A percentile compares a stretch with the other conserved stretches of the same genome.
Evolutionary conservation across 2,329 filamentous ascomycete species (phyloP).

Genomic region (Colletotrichum sp.): DNA sequence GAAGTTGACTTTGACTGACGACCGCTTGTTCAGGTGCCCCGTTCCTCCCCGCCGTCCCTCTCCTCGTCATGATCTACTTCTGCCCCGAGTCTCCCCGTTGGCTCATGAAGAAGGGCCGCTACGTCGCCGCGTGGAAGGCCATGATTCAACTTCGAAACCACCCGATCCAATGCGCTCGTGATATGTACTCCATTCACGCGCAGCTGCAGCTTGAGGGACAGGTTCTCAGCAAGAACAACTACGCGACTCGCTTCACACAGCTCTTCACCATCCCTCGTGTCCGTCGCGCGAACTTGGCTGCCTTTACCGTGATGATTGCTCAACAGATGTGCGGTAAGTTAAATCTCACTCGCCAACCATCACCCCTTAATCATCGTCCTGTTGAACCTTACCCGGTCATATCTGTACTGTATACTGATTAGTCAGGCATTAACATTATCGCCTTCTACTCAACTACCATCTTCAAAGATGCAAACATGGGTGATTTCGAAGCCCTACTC

Average conservation of each 20-base stretch:
- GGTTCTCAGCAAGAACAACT: constrained; percentile 56
- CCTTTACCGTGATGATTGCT: constrained; percentile 80
- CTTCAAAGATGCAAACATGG: constrained; percentile 63
- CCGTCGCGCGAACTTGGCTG: constrained; percentile 75
- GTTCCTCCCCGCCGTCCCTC: constrained; percentile 53
- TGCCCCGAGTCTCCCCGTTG: constrained; percentile 72
- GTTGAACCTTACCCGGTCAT: neutral
- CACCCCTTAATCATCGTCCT: neutral
- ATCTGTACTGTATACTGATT: neutral
- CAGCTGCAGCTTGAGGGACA: constrained; percentile 66
- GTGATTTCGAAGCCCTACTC: constrained; percentile 55
- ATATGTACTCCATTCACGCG: constrained; percentile 69
- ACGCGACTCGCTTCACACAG: constrained; percentile 66
- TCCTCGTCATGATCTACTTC: constrained; percentile 64
- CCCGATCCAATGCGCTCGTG: constrained; percentile 62
- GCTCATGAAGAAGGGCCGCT: constrained; percentile 70
- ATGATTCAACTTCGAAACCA: constrained; percentile 57
- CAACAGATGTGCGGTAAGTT: constrained; percentile 68
- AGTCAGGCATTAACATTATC: constrained; percentile 69
- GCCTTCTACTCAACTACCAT: constrained; percentile 76
- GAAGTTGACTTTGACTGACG: neutral
- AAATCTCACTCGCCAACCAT: neutral
- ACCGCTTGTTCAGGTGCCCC: neutral
- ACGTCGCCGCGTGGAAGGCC: constrained; percentile 64
- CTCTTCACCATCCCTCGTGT: constrained; percentile 73